Evolutionary conservation across 2,329 filamentous ascomycete genomes (phyloP).

Genomic region (Xylaria multiplex): DNA sequence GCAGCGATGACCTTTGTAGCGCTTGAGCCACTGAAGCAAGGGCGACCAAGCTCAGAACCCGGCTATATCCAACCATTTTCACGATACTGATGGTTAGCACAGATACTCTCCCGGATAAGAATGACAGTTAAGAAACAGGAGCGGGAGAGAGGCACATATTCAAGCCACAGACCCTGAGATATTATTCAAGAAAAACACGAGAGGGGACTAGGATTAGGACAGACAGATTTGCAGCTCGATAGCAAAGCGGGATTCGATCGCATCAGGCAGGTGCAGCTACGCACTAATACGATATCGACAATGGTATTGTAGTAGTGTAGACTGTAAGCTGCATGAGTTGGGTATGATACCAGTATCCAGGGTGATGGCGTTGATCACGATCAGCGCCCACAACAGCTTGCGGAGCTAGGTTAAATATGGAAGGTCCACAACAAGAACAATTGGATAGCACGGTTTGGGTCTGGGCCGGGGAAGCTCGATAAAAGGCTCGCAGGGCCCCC

Average conservation of each 20-base stretch:
- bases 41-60: constrained; percentile 37
- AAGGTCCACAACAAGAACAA: constrained; percentile 38
- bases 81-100: constrained; percentile 27
- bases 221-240: constrained; percentile 18
- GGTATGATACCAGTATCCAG: constrained; percentile 15
- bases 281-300: constrained; percentile 19
- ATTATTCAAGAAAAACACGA: constrained; percentile 17
- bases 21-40: constrained; percentile 41
- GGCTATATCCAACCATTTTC: constrained; percentile 37
- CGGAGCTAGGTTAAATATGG: constrained; percentile 40
- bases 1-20: constrained; percentile 43
- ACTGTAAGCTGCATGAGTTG: constrained; percentile 22
- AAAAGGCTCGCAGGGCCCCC: constrained; percentile 25
- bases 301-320: background rate
- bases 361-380: constrained; percentile 24
- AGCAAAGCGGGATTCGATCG: constrained; percentile 25
- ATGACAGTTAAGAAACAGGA: constrained; percentile 25
- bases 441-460: background rate
- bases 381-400: constrained; percentile 19
- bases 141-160: constrained; percentile 18
- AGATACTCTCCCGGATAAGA: constrained; percentile 20
- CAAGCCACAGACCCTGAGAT: constrained; percentile 7
- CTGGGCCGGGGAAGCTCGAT: constrained; percentile 24
- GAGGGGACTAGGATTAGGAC: constrained; percentile 11
- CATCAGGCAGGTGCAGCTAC: constrained; percentile 32